phyloP scores from a whole-genome alignment of 768 basidiomycete genomes.

The Crepidotus variabilis region DNA sequence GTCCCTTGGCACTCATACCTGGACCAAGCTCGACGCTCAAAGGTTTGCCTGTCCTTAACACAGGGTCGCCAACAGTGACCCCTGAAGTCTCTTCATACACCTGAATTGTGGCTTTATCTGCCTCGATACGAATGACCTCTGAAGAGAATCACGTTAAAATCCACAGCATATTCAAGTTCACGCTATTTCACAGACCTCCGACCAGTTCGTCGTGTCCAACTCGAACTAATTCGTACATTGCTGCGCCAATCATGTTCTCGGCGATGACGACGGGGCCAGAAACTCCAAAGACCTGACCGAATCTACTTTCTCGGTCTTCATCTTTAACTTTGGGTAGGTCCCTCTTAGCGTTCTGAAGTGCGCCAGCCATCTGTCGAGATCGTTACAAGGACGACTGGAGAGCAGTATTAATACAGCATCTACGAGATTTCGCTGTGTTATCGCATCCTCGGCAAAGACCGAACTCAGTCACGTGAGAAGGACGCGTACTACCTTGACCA shows the following conservation, averaged over 20 bases:
- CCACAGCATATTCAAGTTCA: neutral
- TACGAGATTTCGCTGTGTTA: slow-evolving; percentile 9
- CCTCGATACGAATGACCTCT: slow-evolving; percentile 99
- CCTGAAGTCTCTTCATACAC: slow-evolving; percentile 99
- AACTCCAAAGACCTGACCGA: slow-evolving; percentile 90
- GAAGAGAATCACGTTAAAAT: slow-evolving; percentile 6
- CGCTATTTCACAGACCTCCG: slow-evolving; percentile 61
- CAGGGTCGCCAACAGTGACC: slow-evolving; percentile 98
- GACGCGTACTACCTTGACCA: slow-evolving; percentile 20
- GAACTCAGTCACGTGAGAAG: slow-evolving; percentile 20
- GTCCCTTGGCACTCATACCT: slow-evolving; percentile 40
- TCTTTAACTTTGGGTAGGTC: slow-evolving; percentile 85
- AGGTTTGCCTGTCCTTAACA: slow-evolving; percentile 95
- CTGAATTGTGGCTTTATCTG: slow-evolving; percentile 97
- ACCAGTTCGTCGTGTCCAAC: slow-evolving; percentile 98
- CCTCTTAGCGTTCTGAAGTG: slow-evolving; percentile 85
- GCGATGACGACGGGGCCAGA: slow-evolving; percentile 99
- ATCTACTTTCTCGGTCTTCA: slow-evolving; percentile 85
- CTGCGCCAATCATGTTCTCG: slow-evolving; percentile 91
- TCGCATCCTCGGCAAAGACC: slow-evolving; percentile 18
- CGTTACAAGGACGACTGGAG: neutral
- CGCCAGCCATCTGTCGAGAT: slow-evolving; percentile 72
- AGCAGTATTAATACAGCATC: slow-evolving; percentile 3
- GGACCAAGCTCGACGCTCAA: slow-evolving; percentile 97
- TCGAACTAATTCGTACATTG: slow-evolving; percentile 97